phyloP scores from a whole-genome alignment of 169 alveolate species.

The Eimeria necatrix region DNA sequence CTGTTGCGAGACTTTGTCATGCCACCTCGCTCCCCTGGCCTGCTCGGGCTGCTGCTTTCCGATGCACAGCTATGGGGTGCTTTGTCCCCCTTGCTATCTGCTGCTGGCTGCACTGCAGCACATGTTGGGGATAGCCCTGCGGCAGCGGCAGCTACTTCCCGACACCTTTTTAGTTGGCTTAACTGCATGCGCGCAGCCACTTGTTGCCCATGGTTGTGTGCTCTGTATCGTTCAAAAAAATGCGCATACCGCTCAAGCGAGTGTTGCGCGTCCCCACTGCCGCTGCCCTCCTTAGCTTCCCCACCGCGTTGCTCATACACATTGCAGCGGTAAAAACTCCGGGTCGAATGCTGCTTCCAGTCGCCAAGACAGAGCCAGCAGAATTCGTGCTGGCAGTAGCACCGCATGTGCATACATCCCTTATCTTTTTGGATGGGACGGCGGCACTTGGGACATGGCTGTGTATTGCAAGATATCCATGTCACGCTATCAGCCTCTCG shows the following conservation, averaged over 20 bases:
- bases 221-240: constrained; percentile 79
- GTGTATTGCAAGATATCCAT: constrained; percentile 92
- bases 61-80: neutral
- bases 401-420: constrained; percentile 95
- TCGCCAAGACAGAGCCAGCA: constrained; percentile 93
- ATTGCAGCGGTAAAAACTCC: constrained; percentile 73
- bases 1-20: neutral
- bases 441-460: constrained; percentile 90
- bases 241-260: constrained; percentile 82
- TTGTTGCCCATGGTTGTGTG: constrained; percentile 78
- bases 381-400: constrained; percentile 91
- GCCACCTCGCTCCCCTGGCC: constrained; percentile 30
- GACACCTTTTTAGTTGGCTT: constrained; percentile 60
- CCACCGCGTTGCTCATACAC: constrained; percentile 69
- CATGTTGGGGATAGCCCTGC: neutral
- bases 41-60: constrained; percentile 41
- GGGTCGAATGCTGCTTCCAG: constrained; percentile 86
- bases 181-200: constrained; percentile 75
- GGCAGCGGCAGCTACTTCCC: constrained; percentile 62
- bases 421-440: constrained; percentile 91
- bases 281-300: constrained; percentile 44
- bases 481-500: constrained; percentile 88
- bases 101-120: neutral
- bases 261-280: constrained; percentile 58
- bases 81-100: neutral